Evolutionary conservation across 1,139 yeast genomes (phyloP).

Genomic region (Taiozyma sp.): DNA sequence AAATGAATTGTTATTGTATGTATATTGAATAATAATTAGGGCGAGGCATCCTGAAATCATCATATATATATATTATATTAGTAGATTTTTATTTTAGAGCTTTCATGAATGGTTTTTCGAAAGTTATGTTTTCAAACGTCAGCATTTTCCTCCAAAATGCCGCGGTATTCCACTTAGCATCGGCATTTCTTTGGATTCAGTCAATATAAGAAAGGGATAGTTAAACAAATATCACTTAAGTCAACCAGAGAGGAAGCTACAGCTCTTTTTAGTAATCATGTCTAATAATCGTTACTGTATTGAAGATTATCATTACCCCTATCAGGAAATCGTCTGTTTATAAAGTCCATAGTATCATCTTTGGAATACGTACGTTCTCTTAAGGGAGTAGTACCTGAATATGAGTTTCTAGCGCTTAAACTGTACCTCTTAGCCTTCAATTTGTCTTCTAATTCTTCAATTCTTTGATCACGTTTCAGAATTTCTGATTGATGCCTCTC

Average conservation of each 20-base stretch:
- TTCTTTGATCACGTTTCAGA: constrained; percentile 16
- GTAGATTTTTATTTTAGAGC: too few relatives aligned
- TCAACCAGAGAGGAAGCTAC: neutral
- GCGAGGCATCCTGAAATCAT: too few relatives aligned
- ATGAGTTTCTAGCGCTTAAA: neutral
- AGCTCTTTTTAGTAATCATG: neutral
- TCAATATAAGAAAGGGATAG: too few relatives aligned
- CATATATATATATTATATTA: too few relatives aligned
- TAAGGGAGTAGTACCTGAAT: neutral
- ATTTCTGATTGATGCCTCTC: constrained; percentile 14
- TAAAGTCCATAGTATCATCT: neutral
- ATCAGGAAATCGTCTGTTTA: neutral
- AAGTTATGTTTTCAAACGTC: too few relatives aligned
- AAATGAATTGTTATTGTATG: too few relatives aligned
- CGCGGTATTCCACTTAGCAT: too few relatives aligned
- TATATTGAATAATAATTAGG: too few relatives aligned
- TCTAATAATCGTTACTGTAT: neutral
- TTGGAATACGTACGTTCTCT: neutral
- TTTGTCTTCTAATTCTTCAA: constrained; percentile 19
- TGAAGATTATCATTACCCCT: neutral
- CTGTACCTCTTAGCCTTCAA: neutral
- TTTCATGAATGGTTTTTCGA: too few relatives aligned
- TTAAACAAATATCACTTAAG: too few relatives aligned
- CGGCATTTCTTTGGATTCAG: too few relatives aligned
- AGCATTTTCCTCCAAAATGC: too few relatives aligned